Conservation (phyloP, 768 basidiomycete genomes). For the Mrakia hoshinonis region DNA sequence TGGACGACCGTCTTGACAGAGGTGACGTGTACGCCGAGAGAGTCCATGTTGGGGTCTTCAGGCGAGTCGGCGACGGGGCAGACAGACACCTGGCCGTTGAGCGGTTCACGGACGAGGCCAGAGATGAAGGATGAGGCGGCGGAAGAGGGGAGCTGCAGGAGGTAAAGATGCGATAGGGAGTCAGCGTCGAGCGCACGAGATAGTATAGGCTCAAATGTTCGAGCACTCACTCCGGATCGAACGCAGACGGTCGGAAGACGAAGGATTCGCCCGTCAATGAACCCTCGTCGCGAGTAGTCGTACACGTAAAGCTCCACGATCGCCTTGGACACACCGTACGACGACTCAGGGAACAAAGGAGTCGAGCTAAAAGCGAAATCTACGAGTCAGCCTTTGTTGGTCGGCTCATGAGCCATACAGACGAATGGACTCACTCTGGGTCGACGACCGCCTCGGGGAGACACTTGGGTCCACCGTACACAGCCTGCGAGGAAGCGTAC, state of each 20-base stretch:
- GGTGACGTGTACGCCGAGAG: conserved; percentile 50
- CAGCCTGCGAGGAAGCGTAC: conserved; percentile 38
- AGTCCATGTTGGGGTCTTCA: conserved; percentile 42
- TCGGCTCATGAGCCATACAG: background rate
- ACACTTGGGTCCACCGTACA: conserved; percentile 35
- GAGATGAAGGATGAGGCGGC: conserved; percentile 43
- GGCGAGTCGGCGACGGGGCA: conserved; percentile 37
- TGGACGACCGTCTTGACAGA: conserved; percentile 48
- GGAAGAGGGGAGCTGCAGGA: conserved; percentile 34
- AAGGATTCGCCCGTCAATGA: conserved; percentile 38
- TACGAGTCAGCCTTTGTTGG: background rate
- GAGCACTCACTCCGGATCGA: conserved; percentile 35
- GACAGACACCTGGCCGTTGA: conserved; percentile 35
- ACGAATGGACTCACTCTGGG: conserved; percentile 33
- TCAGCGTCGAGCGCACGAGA: too few species aligned
- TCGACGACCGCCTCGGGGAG: conserved; percentile 36
- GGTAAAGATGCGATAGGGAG: too few species aligned
- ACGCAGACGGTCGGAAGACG: conserved; percentile 40
- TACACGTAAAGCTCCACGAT: conserved; percentile 40
- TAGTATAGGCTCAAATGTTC: background rate
- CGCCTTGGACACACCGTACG: conserved; percentile 40
- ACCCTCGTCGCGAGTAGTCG: conserved; percentile 40
- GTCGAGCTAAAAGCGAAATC: conserved; percentile 33
- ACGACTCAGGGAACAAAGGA: conserved; percentile 38
- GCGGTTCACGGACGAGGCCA: conserved; percentile 41